Conservation (phyloP, 345 rosid species). For the Hibiscus mutabilis region DNA sequence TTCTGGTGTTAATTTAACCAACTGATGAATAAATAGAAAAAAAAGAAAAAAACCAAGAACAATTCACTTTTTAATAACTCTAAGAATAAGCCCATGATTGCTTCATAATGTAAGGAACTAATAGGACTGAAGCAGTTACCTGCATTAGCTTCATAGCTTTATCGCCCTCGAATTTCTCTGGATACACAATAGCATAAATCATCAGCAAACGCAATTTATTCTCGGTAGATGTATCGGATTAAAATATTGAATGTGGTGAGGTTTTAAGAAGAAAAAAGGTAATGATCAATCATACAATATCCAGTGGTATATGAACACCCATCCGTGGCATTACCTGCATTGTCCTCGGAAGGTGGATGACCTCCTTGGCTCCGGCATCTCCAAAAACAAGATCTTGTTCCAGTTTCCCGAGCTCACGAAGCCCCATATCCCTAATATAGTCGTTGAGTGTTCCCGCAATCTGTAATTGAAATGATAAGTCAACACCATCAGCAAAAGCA, state of each 20-base stretch:
- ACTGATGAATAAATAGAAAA: slow-evolving; percentile 30
- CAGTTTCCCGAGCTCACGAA: slow-evolving; percentile 84
- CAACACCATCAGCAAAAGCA: slow-evolving; percentile 11
- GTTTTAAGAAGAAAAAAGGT: neutral
- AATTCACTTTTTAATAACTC: neutral
- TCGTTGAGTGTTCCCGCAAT: slow-evolving; percentile 79
- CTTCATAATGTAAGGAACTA: neutral
- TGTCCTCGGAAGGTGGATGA: slow-evolving; percentile 67
- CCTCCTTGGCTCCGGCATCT: slow-evolving; percentile 89
- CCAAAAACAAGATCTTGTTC: slow-evolving; percentile 99
- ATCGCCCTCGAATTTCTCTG: slow-evolving; percentile 94
- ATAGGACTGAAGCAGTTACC: slow-evolving; percentile 33
- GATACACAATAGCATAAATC: slow-evolving; percentile 76
- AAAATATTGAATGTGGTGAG: neutral
- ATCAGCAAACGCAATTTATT: slow-evolving; percentile 85
- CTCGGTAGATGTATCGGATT: slow-evolving; percentile 39
- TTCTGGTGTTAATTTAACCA: slow-evolving; percentile 62
- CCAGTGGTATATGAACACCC: neutral
- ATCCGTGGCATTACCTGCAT: slow-evolving; percentile 42
- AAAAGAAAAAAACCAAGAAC: neutral
- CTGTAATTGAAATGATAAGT: slow-evolving; percentile 28
- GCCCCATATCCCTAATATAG: slow-evolving; percentile 56
- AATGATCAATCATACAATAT: neutral
- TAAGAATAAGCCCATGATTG: neutral
- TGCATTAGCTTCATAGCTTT: slow-evolving; percentile 82